phyloP scores from a whole-genome alignment of 2,329 filamentous ascomycete species.

The Nemania diffusa region DNA sequence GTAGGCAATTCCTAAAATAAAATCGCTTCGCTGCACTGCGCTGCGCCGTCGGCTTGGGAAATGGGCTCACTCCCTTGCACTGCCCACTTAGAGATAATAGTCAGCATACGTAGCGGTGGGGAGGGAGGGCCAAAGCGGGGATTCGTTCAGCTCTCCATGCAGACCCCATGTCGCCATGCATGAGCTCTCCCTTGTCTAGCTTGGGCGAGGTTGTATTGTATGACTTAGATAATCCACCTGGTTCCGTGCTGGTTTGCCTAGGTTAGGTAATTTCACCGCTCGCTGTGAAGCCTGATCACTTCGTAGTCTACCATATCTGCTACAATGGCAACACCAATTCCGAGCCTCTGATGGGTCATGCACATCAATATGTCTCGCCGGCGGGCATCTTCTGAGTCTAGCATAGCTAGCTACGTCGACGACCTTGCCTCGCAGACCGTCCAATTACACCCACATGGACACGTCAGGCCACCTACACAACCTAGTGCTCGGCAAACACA shows the following conservation, averaged over 20 bases:
- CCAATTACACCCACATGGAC: not conserved
- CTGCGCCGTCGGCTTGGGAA: not conserved
- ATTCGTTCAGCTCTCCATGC: slow-evolving; percentile 29
- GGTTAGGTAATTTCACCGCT: not conserved
- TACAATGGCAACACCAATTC: not conserved
- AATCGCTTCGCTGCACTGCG: too few relatives aligned
- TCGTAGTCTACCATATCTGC: not conserved
- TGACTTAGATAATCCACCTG: slow-evolving; percentile 16
- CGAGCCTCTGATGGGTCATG: slow-evolving; percentile 22
- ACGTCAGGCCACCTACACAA: slow-evolving; percentile 5
- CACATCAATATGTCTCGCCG: slow-evolving; percentile 20
- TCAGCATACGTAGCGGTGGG: not conserved
- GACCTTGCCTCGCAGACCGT: slow-evolving; percentile 3
- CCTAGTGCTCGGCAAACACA: slow-evolving; percentile 4
- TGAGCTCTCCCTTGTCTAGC: slow-evolving; percentile 1
- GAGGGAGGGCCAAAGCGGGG: slow-evolving; percentile 19
- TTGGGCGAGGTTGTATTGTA: slow-evolving; percentile 19
- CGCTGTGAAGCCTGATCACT: not conserved
- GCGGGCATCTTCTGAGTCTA: slow-evolving; percentile 23
- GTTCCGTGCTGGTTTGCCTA: slow-evolving; percentile 7
- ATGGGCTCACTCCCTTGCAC: not conserved
- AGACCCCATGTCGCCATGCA: slow-evolving; percentile 17
- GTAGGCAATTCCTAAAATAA: not conserved
- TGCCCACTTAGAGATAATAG: not conserved
- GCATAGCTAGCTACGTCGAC: slow-evolving; percentile 18